A percentile compares a stretch with the other conserved stretches of the same genome.
phyloP scores from a whole-genome alignment of 176 grass and related monocot genomes.

The Microstegium vimineum region DNA sequence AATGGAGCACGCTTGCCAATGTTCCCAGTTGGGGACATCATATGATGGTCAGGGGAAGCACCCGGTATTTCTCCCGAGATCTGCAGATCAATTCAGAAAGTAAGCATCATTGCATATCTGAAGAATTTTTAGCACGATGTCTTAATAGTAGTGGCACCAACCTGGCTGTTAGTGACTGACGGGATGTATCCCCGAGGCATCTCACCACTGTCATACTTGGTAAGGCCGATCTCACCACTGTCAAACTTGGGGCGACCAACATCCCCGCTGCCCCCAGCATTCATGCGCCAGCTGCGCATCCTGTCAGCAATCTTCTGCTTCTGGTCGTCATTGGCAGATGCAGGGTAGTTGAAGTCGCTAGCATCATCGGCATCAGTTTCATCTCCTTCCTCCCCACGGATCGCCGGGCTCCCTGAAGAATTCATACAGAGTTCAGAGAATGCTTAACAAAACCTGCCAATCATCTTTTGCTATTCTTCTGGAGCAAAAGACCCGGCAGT shows the following conservation, averaged over 20 bases:
- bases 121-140: not conserved
- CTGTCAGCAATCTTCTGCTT: constrained; percentile 93
- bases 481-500: not conserved
- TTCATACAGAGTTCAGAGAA: constrained; percentile 11
- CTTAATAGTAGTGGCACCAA: constrained; percentile 8
- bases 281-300: constrained; percentile 92
- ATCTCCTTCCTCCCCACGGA: constrained; percentile 80
- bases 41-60: constrained; percentile 96
- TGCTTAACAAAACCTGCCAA: not conserved
- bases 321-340: constrained; percentile 72
- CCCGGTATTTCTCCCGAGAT: constrained; percentile 90
- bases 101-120: not conserved
- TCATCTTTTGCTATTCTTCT: not conserved
- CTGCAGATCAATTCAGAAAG: constrained; percentile 43
- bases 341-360: constrained; percentile 92
- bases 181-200: constrained; percentile 85
- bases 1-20: constrained; percentile 85
- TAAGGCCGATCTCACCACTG: constrained; percentile 62
- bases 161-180: constrained; percentile 93
- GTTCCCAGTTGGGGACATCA: constrained; percentile 91
- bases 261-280: constrained; percentile 48
- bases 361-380: constrained; percentile 87
- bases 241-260: constrained; percentile 87
- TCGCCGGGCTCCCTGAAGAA: constrained; percentile 69
- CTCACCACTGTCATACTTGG: constrained; percentile 70